Evolutionary conservation across 345 rosid species (phyloP).

Genomic region (Bretschneidera sinensis): DNA sequence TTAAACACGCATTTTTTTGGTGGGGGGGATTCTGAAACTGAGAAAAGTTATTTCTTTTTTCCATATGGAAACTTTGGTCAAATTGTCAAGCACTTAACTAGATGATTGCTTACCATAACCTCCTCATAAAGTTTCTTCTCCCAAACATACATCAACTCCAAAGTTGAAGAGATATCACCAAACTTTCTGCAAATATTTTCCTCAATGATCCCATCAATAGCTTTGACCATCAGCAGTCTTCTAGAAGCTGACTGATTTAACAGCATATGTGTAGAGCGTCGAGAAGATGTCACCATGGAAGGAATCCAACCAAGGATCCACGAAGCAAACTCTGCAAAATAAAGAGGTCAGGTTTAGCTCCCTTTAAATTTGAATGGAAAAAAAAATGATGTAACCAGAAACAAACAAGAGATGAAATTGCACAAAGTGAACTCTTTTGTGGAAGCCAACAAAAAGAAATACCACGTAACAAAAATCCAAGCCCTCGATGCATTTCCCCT

Average conservation of each 20-base stretch:
- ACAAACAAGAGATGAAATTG: background rate
- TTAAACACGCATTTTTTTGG: too few relatives aligned
- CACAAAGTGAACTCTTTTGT: background rate
- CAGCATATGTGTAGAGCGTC: background rate
- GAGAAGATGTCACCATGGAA: background rate
- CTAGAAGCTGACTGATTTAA: background rate
- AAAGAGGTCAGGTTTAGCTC: too few relatives aligned
- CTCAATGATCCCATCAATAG: background rate
- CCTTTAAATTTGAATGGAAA: background rate
- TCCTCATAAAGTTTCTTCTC: constrained; percentile 19
- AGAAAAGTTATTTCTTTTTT: too few relatives aligned
- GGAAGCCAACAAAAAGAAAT: background rate
- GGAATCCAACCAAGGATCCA: background rate
- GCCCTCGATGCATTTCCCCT: background rate
- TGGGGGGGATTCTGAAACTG: too few relatives aligned
- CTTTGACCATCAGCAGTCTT: constrained; percentile 6
- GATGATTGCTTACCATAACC: constrained; percentile 11
- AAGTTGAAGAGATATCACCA: constrained; percentile 16
- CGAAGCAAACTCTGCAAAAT: background rate
- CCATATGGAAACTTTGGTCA: too few relatives aligned
- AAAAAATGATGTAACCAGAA: background rate
- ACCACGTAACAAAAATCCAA: background rate
- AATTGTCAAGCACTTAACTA: background rate
- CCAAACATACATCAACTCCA: constrained; percentile 25
- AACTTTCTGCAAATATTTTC: background rate